Conservation (phyloP, 176 grass and related monocot species). For the Neostapfia colusana region DNA sequence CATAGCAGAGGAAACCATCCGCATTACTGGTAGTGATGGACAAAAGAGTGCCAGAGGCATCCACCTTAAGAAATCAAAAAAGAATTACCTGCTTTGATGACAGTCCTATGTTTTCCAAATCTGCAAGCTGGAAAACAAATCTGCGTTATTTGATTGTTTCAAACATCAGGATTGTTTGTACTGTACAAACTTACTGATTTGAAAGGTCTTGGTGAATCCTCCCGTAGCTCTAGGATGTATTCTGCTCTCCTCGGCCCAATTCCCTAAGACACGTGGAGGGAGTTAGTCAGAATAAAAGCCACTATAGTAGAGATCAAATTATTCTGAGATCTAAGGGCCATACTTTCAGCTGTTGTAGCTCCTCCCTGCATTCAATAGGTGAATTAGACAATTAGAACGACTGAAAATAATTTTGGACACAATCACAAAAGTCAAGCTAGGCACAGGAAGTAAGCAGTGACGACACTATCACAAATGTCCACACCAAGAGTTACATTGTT, state of each 20-base stretch:
- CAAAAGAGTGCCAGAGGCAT: neutral
- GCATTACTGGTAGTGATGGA: neutral
- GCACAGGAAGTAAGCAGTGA: neutral
- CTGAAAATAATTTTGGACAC: neutral
- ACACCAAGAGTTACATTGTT: neutral
- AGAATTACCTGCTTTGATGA: constrained; percentile 76
- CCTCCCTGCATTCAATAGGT: constrained; percentile 64
- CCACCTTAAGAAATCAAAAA: neutral
- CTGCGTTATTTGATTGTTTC: constrained; percentile 22
- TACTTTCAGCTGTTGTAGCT: constrained; percentile 86
- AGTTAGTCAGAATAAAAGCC: constrained; percentile 32
- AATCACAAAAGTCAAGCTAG: constrained; percentile 6
- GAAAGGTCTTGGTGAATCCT: constrained; percentile 67
- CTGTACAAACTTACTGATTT: constrained; percentile 65
- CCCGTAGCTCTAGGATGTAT: constrained; percentile 84
- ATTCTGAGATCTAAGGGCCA: constrained; percentile 4
- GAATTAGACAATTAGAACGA: constrained; percentile 40
- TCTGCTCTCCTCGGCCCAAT: constrained; percentile 85
- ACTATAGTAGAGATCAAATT: constrained; percentile 24
- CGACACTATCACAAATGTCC: neutral
- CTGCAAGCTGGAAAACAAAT: constrained; percentile 59
- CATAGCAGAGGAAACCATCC: neutral
- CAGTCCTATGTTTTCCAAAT: constrained; percentile 85
- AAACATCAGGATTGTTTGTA: constrained; percentile 16
- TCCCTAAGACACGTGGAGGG: constrained; percentile 52